These are phyloP conservation scores for Aeminium ludgeri DNA, from an alignment of 495 filamentous ascomycete species.

Conservation along the genomic window DNA sequence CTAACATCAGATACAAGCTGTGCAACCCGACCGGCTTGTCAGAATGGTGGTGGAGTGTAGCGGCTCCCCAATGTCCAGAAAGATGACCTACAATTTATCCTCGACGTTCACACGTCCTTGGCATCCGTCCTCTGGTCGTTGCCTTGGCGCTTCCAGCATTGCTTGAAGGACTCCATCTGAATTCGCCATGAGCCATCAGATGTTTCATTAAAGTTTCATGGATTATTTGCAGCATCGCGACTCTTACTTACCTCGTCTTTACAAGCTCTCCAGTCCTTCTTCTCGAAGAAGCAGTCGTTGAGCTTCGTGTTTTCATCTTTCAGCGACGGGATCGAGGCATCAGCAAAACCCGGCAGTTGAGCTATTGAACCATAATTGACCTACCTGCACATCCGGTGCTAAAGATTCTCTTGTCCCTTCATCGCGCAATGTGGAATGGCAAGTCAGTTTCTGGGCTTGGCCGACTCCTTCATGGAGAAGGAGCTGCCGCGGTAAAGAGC, in stretches of 20 bases:
- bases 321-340: no score
- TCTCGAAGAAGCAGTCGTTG: conserved; percentile 90
- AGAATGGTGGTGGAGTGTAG: no score
- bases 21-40: no score
- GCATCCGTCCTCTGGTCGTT: conserved; percentile 69
- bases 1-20: no score
- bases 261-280: conserved; percentile 90
- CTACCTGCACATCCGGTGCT: conserved; percentile 86
- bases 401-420: conserved; percentile 89
- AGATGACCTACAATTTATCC: no score
- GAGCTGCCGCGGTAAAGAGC: conserved; percentile 42
- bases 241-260: conserved; percentile 59
- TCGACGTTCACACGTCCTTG: conserved; percentile 35
- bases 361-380: no score
- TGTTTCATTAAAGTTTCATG: no score
- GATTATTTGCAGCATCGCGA: no score
- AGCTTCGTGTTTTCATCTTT: conserved; percentile 74
- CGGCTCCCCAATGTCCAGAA: no score
- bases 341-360: no score
- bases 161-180: conserved; percentile 82
- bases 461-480: neutral
- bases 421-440: neutral
- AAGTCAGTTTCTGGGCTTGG: conserved; percentile 13
- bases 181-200: neutral
- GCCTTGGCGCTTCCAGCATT: conserved; percentile 84